Evolutionary conservation across 805 yeast genomes (phyloP).

Genomic region (Kluyveromyces lactis): DNA sequence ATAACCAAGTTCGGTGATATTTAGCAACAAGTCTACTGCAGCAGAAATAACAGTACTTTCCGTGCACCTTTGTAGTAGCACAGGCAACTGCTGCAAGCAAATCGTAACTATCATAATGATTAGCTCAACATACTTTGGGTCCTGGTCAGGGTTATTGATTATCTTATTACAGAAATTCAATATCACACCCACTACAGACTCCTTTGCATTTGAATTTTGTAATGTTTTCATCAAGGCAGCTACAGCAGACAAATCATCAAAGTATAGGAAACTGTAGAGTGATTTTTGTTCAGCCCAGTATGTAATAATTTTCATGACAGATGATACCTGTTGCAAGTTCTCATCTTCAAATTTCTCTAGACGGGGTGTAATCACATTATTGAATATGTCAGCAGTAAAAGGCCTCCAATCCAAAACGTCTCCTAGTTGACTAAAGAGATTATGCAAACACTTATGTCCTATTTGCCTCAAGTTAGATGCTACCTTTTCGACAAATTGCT

Average conservation of each 20-base stretch:
- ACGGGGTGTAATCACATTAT: constrained; percentile 52
- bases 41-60: constrained; percentile 41
- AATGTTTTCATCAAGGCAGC: constrained; percentile 49
- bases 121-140: constrained; percentile 39
- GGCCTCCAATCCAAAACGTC: constrained; percentile 47
- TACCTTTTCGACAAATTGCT: constrained; percentile 29
- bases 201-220: constrained; percentile 51
- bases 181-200: constrained; percentile 48
- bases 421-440: constrained; percentile 47
- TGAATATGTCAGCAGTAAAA: constrained; percentile 43
- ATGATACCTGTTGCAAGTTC: constrained; percentile 77
- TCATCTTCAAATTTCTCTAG: constrained; percentile 60
- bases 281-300: constrained; percentile 44
- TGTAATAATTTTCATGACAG: constrained; percentile 58
- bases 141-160: constrained; percentile 33
- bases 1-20: constrained; percentile 49
- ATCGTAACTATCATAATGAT: constrained; percentile 51
- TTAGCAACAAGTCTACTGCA: constrained; percentile 42
- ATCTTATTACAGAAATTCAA: constrained; percentile 46
- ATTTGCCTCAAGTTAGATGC: constrained; percentile 55
- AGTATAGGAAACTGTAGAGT: constrained; percentile 43
- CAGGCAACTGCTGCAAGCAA: constrained; percentile 44
- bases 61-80: constrained; percentile 33
- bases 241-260: constrained; percentile 48
- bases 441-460: constrained; percentile 57